Conservation (phyloP, 306 rosid species). For the Sphenostylis stenocarpa region DNA sequence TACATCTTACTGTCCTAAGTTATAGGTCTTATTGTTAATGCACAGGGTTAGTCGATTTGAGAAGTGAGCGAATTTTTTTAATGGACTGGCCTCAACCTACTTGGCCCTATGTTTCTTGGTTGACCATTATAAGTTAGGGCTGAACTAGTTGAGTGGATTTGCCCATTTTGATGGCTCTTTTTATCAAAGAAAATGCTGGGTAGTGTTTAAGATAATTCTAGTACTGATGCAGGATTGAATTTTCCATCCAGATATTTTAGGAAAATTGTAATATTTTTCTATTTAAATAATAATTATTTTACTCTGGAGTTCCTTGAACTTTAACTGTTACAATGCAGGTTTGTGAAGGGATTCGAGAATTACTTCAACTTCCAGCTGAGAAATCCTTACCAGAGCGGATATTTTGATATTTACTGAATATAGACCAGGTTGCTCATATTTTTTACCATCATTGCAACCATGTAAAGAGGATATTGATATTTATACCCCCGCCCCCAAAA, state of each 20-base stretch:
- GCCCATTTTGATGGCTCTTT: background rate
- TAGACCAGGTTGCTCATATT: background rate
- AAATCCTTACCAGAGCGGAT: constrained; percentile 44
- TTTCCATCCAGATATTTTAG: background rate
- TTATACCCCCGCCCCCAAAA: constrained; percentile 12
- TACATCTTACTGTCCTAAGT: background rate
- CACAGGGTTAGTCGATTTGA: background rate
- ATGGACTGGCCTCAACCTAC: background rate
- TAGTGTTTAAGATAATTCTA: background rate
- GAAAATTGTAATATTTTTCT: background rate
- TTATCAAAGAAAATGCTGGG: background rate
- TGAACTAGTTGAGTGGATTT: background rate
- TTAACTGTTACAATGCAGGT: constrained; percentile 56
- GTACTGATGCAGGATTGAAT: background rate
- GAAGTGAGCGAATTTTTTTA: background rate
- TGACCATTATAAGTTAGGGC: background rate
- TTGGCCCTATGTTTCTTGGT: background rate
- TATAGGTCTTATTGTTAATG: background rate
- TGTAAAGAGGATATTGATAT: background rate
- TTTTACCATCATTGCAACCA: background rate
- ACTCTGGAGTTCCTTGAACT: background rate
- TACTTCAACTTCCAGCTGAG: constrained; percentile 85
- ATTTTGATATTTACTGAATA: constrained; percentile 42
- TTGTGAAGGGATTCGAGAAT: constrained; percentile 77
- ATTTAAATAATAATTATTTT: background rate